Evolutionary conservation across 139 green algal species (phyloP).

Genomic region (Coelastrella sp.): DNA sequence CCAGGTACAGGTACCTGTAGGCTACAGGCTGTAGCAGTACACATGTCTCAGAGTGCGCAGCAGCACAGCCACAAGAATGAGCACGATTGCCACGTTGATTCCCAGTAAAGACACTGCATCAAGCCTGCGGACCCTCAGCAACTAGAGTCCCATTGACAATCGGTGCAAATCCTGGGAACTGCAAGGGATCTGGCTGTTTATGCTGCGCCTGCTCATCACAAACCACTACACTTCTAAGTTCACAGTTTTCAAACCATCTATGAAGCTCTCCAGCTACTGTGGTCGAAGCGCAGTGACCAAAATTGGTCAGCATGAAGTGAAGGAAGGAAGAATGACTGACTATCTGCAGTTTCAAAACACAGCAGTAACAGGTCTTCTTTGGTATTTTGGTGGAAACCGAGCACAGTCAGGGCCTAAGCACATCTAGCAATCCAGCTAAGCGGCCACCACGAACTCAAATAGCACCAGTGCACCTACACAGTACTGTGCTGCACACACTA

Average conservation of each 20-base stretch:
- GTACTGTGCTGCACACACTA: not conserved
- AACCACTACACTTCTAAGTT: slow-evolving; percentile 27
- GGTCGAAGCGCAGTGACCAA: slow-evolving; percentile 28
- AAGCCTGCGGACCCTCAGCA: not conserved
- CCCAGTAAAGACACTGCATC: not conserved
- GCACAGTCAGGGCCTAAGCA: not conserved
- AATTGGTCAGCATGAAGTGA: slow-evolving; percentile 62
- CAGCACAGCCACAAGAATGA: too few relatives aligned
- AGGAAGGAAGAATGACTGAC: slow-evolving; percentile 61
- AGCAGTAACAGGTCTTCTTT: not conserved
- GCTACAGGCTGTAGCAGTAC: too few relatives aligned
- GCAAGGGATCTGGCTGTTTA: slow-evolving; percentile 9
- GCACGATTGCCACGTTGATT: too few relatives aligned
- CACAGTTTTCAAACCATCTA: slow-evolving; percentile 58
- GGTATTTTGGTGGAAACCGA: not conserved
- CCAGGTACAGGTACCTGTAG: too few relatives aligned
- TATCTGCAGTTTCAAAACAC: slow-evolving; percentile 35
- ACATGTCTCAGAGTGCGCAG: too few relatives aligned
- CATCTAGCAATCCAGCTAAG: not conserved
- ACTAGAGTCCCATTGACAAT: not conserved
- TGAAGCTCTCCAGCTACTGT: slow-evolving; percentile 46
- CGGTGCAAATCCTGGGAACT: slow-evolving; percentile 35
- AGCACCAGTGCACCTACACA: not conserved
- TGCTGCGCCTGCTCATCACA: slow-evolving; percentile 1
- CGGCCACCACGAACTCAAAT: too few relatives aligned